A percentile compares a stretch with the other conserved stretches of the same genome.
Evolutionary conservation across 805 yeast species (phyloP).

Genomic region (Debaryomyces prosopidis): DNA sequence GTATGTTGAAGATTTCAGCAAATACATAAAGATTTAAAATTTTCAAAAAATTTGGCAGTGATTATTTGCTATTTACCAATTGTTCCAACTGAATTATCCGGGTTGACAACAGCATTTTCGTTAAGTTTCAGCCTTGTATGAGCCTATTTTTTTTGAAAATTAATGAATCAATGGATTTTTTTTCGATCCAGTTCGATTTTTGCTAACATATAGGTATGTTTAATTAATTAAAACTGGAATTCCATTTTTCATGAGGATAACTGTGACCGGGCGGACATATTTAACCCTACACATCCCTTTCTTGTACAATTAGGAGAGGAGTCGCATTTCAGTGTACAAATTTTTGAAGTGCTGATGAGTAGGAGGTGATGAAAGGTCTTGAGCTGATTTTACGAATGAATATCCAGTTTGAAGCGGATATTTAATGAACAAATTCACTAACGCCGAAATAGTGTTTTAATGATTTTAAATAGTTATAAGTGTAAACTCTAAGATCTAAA

Average conservation of each 20-base stretch:
- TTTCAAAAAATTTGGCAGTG: constrained; percentile 30
- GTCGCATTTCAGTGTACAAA: constrained; percentile 49
- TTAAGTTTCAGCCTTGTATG: constrained; percentile 57
- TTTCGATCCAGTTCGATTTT: neutral
- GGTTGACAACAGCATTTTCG: constrained; percentile 52
- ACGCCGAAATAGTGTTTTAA: constrained; percentile 14
- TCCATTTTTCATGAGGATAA: constrained; percentile 37
- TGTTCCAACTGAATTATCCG: constrained; percentile 52
- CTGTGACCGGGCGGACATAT: constrained; percentile 56
- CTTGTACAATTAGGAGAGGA: constrained; percentile 45
- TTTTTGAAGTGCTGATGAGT: constrained; percentile 38
- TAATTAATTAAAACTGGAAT: neutral
- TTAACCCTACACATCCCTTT: constrained; percentile 33
- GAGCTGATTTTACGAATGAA: constrained; percentile 32
- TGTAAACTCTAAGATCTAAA: neutral
- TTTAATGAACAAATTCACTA: neutral
- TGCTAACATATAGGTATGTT: constrained; percentile 17
- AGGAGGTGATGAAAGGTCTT: constrained; percentile 49
- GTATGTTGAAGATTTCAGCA: constrained; percentile 17
- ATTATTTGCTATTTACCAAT: constrained; percentile 51
- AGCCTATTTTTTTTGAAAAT: constrained; percentile 22
- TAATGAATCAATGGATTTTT: neutral
- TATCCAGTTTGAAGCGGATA: neutral
- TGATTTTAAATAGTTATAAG: constrained; percentile 16
- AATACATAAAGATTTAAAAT: neutral